Percentiles rank a stretch among this genome's conserved stretches.
Conservation (phyloP, 441 rosid species). For the Theobroma grandiflorum region DNA sequence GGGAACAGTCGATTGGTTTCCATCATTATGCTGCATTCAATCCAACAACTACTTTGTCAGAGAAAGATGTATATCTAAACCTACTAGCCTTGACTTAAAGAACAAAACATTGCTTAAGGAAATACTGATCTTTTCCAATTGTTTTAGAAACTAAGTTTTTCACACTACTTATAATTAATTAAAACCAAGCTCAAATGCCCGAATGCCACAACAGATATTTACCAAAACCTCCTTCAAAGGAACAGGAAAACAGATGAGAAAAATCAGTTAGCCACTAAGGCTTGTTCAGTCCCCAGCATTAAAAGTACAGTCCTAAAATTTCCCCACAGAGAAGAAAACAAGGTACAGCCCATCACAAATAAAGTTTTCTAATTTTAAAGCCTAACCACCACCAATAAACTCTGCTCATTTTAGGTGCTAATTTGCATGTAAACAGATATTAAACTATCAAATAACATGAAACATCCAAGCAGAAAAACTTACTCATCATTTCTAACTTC, state of each 20-base stretch:
- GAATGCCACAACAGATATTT: neutral
- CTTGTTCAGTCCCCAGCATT: neutral
- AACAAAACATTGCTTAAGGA: neutral
- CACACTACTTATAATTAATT: neutral
- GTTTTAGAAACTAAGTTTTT: neutral
- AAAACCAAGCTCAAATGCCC: neutral
- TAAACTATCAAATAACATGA: neutral
- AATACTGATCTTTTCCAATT: neutral
- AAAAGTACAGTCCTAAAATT: neutral
- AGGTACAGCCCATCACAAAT: neutral
- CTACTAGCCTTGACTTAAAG: neutral
- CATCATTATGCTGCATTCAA: neutral
- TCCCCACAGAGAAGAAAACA: neutral
- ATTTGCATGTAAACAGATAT: neutral
- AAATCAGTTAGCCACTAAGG: neutral
- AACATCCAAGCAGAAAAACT: slow-evolving; percentile 36
- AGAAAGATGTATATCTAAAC: slow-evolving; percentile 1
- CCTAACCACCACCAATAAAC: neutral
- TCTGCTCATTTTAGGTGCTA: neutral
- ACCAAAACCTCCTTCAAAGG: neutral
- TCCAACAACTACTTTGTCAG: neutral
- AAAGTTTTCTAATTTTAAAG: neutral
- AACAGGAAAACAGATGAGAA: neutral
- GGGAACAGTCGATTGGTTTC: neutral
- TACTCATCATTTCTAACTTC: slow-evolving; percentile 92